A percentile compares a stretch with the other conserved stretches of the same genome.
These are phyloP conservation scores for Artemisia argyi DNA, from an alignment of 129 eudicot genomes.

Conservation along the genomic window DNA sequence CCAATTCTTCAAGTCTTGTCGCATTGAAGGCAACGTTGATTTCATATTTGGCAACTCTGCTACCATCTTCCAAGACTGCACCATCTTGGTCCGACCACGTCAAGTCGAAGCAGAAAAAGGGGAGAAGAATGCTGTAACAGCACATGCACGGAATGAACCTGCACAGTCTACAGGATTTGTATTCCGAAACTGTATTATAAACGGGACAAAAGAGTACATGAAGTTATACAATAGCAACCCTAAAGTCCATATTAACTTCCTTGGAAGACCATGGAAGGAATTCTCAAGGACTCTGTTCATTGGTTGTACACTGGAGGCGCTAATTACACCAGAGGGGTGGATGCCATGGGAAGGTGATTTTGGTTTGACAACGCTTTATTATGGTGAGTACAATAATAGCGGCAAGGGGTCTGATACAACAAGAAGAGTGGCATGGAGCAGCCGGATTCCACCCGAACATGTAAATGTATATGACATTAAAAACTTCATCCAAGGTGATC, in stretches of 20 bases:
- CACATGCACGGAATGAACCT: slow-evolving; percentile 38
- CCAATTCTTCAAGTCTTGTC: slow-evolving; percentile 42
- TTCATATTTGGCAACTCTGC: slow-evolving; percentile 49
- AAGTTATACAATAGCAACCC: not conserved
- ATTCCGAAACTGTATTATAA: not conserved
- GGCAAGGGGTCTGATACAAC: slow-evolving; percentile 10
- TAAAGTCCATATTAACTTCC: not conserved
- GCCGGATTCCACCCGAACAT: slow-evolving; percentile 1
- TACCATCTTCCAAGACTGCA: slow-evolving; percentile 39
- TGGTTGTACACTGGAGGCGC: not conserved
- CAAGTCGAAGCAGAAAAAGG: slow-evolving; percentile 37
- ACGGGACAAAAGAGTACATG: not conserved
- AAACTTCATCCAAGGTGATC: slow-evolving; percentile 14
- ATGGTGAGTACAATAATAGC: slow-evolving; percentile 35
- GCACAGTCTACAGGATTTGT: slow-evolving; percentile 35
- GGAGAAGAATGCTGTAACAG: slow-evolving; percentile 37
- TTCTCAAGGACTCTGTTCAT: not conserved
- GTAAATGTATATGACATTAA: not conserved
- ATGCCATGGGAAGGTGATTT: slow-evolving; percentile 3
- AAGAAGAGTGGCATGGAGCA: slow-evolving; percentile 11
- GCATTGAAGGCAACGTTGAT: slow-evolving; percentile 40
- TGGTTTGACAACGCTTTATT: slow-evolving; percentile 38
- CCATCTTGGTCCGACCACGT: slow-evolving; percentile 36
- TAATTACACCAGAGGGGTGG: not conserved
- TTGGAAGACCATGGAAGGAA: not conserved